Percentiles rank a stretch among this genome's conserved stretches.
phyloP scores from a whole-genome alignment of 2,329 filamentous ascomycete genomes.

The Thyridium curvatum region DNA sequence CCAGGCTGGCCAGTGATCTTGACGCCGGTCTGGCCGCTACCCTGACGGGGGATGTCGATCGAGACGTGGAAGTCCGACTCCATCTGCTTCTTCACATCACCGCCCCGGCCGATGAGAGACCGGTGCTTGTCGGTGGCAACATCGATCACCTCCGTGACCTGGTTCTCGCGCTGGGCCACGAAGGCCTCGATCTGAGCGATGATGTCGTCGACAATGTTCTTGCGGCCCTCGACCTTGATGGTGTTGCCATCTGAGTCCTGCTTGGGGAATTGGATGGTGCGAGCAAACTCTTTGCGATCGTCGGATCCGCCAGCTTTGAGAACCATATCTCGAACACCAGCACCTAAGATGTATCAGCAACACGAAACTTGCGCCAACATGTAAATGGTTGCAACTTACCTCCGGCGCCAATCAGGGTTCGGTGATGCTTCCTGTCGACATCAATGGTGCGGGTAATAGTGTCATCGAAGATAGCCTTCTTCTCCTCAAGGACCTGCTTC shows the following conservation, averaged over 20 bases:
- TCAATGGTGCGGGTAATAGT: conserved; percentile 80
- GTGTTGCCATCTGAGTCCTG: conserved; percentile 74
- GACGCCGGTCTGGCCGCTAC: conserved; percentile 74
- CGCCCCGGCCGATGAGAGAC: conserved; percentile 83
- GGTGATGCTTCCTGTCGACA: conserved; percentile 92
- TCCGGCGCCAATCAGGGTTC: conserved; percentile 78
- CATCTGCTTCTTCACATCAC: conserved; percentile 77
- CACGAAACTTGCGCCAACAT: background rate
- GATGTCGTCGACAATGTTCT: conserved; percentile 82
- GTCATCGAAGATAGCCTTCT: conserved; percentile 80
- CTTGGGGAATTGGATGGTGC: conserved; percentile 92
- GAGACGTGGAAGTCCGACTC: conserved; percentile 82
- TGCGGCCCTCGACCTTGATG: conserved; percentile 84
- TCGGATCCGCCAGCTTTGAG: conserved; percentile 83
- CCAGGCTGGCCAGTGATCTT: conserved; percentile 76
- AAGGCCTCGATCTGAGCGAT: conserved; percentile 74
- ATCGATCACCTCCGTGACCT: conserved; percentile 72
- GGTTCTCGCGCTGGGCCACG: conserved; percentile 76
- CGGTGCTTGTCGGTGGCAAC: conserved; percentile 88
- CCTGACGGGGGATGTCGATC: conserved; percentile 87
- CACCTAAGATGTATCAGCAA: conserved; percentile 47
- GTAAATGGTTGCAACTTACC: conserved; percentile 52
- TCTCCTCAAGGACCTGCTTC: conserved; percentile 83
- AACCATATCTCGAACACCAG: conserved; percentile 82
- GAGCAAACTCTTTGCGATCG: conserved; percentile 74